Evolutionary conservation across 169 alveolate species (phyloP).

Genomic region (Cryptosporidium tyzzeri): DNA sequence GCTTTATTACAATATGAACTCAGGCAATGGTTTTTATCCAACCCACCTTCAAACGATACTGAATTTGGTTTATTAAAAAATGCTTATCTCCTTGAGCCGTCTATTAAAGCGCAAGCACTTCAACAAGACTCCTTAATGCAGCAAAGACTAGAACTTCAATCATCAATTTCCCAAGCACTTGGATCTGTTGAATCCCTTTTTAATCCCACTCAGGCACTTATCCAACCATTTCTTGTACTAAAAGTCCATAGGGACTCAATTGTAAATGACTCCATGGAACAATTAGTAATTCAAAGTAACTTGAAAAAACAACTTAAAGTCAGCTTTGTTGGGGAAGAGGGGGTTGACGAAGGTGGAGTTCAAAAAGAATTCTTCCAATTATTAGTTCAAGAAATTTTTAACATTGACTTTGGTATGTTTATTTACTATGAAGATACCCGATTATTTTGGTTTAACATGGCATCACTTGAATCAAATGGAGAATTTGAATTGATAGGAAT

Average conservation of each 20-base stretch:
- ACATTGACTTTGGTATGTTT: conserved; percentile 92
- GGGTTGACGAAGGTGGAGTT: conserved; percentile 95
- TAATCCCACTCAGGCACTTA: conserved; percentile 18
- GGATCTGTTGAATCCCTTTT: conserved; percentile 39
- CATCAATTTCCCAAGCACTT: conserved; percentile 40
- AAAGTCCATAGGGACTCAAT: conserved; percentile 75
- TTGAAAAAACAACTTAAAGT: conserved; percentile 82
- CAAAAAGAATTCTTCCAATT: conserved; percentile 90
- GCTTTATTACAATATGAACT: conserved; percentile 27
- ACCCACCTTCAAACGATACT: conserved; percentile 36
- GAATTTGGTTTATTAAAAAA: conserved; percentile 38
- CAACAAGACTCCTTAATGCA: conserved; percentile 63
- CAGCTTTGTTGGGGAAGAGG: conserved; percentile 90
- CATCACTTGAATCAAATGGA: conserved; percentile 83
- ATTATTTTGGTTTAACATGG: conserved; percentile 88
- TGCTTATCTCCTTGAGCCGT: conserved; percentile 29
- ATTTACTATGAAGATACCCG: conserved; percentile 83
- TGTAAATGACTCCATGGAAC: conserved; percentile 77
- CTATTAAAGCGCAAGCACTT: conserved; percentile 27
- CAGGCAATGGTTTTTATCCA: conserved; percentile 48
- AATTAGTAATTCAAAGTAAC: conserved; percentile 37
- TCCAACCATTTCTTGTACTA: conserved; percentile 75
- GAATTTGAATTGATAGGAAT: conserved; percentile 90
- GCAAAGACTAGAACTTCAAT: conserved; percentile 47
- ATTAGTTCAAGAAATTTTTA: conserved; percentile 87